Conservation (phyloP, 1,284 basidiomycete genomes). For the Amylostereum areolatum region DNA sequence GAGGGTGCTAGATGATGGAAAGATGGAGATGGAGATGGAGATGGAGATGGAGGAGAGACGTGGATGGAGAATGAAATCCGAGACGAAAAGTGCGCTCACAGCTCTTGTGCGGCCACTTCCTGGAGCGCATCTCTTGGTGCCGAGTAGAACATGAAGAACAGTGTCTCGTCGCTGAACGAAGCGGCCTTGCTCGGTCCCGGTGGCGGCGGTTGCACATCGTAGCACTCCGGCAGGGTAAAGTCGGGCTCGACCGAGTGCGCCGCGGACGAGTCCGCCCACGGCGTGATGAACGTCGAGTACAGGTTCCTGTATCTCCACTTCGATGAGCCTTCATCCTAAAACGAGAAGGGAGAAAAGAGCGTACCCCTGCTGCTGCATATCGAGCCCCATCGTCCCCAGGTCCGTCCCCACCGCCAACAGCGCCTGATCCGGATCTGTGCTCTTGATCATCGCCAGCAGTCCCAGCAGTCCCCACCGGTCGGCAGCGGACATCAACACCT, state of each 20-base stretch:
- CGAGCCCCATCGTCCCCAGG: conserved; percentile 88
- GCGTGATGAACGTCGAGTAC: conserved; percentile 93
- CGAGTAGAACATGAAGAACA: conserved; percentile 99
- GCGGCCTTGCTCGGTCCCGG: conserved; percentile 84
- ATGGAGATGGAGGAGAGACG: too few relatives aligned
- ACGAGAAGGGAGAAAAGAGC: background rate
- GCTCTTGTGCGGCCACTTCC: conserved; percentile 92
- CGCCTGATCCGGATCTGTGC: conserved; percentile 82
- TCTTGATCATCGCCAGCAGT: conserved; percentile 88
- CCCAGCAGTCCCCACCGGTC: conserved; percentile 94
- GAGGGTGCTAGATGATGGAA: too few relatives aligned
- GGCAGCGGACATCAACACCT: conserved; percentile 89
- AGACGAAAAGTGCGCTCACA: conserved; percentile 51
- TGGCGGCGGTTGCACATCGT: conserved; percentile 89
- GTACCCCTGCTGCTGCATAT: conserved; percentile 82
- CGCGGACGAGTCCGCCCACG: conserved; percentile 88
- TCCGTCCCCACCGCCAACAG: conserved; percentile 90
- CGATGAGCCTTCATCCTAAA: conserved; percentile 1
- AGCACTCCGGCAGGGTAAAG: conserved; percentile 89
- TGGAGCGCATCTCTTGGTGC: conserved; percentile 90
- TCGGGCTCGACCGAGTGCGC: conserved; percentile 85
- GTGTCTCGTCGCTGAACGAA: conserved; percentile 93
- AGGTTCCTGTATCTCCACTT: conserved; percentile 54
- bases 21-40: too few relatives aligned
- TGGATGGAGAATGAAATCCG: background rate